These are phyloP conservation scores for Xylaria sp. DNA, from an alignment of 495 filamentous ascomycete species.

Conservation along the genomic window DNA sequence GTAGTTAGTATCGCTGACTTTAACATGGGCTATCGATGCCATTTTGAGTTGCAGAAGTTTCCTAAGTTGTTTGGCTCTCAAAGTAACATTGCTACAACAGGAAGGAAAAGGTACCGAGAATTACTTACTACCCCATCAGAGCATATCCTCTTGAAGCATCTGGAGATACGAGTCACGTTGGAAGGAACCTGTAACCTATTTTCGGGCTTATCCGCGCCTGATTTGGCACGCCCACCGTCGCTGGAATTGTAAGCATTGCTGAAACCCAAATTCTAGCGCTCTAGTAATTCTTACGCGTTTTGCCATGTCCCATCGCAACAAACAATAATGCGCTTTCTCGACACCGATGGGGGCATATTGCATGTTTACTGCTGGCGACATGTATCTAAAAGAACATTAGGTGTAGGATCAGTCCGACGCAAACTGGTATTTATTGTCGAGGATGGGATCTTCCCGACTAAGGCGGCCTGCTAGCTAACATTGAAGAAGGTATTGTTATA, in stretches of 20 bases:
- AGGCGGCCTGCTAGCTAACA: background rate
- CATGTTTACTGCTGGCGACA: background rate
- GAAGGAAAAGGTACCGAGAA: no score
- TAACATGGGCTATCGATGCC: background rate
- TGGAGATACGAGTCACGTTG: constrained; percentile 58
- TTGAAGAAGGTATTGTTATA: background rate
- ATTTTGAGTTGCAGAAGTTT: no score
- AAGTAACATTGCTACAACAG: background rate
- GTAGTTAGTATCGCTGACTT: background rate
- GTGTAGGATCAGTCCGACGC: background rate
- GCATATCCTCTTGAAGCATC: constrained; percentile 47
- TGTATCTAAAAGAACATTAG: background rate
- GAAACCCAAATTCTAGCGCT: background rate
- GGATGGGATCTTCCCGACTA: background rate
- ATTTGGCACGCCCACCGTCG: constrained; percentile 47
- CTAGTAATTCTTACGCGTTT: constrained; percentile 31
- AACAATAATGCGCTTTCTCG: constrained; percentile 49
- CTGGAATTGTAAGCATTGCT: constrained; percentile 28
- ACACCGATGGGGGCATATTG: constrained; percentile 17
- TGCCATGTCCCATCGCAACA: constrained; percentile 61
- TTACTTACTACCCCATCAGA: constrained; percentile 40
- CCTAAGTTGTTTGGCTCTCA: no score
- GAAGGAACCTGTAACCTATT: constrained; percentile 50
- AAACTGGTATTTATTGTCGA: background rate
- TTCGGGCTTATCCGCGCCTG: constrained; percentile 35